Conservation (phyloP, 768 basidiomycete species). For the Cubamyces sp. region DNA sequence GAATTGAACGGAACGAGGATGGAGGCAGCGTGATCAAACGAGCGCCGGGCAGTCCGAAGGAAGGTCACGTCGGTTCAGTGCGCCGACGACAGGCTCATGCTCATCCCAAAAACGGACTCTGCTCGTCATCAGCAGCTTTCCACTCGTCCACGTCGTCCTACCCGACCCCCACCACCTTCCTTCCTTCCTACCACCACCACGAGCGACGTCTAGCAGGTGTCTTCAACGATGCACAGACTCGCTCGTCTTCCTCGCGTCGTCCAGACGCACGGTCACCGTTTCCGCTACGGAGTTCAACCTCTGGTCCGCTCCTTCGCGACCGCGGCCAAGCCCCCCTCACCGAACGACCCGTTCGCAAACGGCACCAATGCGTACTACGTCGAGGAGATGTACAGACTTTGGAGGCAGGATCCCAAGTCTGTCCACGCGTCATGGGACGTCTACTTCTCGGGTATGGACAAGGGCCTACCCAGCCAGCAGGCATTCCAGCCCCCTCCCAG, state of each 20-base stretch:
- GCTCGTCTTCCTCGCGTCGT: conserved; percentile 27
- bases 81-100: conserved; percentile 11
- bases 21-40: too few relatives aligned
- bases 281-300: conserved; percentile 25
- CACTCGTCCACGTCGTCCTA: conserved; percentile 17
- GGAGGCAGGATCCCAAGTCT: conserved; percentile 86
- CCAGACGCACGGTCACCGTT: conserved; percentile 24
- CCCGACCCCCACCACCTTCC: conserved; percentile 9
- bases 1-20: conserved; percentile 1
- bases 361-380: conserved; percentile 96
- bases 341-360: conserved; percentile 88
- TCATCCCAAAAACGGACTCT: conserved; percentile 19
- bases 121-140: conserved; percentile 24
- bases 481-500: conserved; percentile 87
- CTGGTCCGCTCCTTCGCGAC: conserved; percentile 49
- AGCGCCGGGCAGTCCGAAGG: conserved; percentile 8
- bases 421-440: conserved; percentile 95
- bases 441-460: conserved; percentile 93
- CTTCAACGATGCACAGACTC: conserved; percentile 25
- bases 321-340: conserved; percentile 56
- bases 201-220: conserved; percentile 20
- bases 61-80: conserved; percentile 11
- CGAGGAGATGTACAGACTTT: conserved; percentile 94
- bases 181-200: conserved; percentile 16
- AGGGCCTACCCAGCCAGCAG: conserved; percentile 75